Conservation (phyloP, 805 yeast species). For the Cyberlindnera nakhonratchasimensis region DNA sequence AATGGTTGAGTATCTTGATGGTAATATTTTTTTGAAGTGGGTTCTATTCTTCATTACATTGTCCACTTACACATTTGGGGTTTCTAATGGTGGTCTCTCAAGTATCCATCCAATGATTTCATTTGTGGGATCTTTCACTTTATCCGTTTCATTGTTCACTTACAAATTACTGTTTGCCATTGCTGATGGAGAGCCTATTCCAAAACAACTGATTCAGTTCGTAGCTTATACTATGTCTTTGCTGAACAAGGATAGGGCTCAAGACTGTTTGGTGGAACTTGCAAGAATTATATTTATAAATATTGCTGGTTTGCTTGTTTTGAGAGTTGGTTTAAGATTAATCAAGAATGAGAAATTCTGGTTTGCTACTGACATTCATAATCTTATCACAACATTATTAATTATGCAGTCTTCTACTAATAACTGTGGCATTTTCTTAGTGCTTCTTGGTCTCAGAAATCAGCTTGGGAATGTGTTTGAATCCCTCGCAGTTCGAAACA, state of each 20-base stretch:
- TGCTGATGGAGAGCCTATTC: constrained; percentile 53
- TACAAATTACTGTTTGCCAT: constrained; percentile 55
- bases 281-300: constrained; percentile 35
- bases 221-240: constrained; percentile 31
- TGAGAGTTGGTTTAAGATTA: constrained; percentile 29
- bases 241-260: constrained; percentile 30
- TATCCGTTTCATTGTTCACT: constrained; percentile 43
- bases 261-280: constrained; percentile 32
- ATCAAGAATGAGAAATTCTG: constrained; percentile 12
- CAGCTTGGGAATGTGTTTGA: constrained; percentile 11
- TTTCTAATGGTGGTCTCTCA: constrained; percentile 26
- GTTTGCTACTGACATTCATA: constrained; percentile 35
- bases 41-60: constrained; percentile 39
- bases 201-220: constrained; percentile 32
- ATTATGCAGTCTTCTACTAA: constrained; percentile 48
- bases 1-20: constrained; percentile 41
- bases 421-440: constrained; percentile 46
- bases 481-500: not conserved
- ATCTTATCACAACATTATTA: constrained; percentile 38
- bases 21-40: constrained; percentile 43
- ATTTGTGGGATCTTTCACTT: constrained; percentile 44
- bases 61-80: constrained; percentile 26
- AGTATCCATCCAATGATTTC: constrained; percentile 32
- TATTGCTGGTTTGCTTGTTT: constrained; percentile 30
- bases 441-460: constrained; percentile 32